Percentiles rank a stretch among this genome's conserved stretches.
These are phyloP conservation scores for Bipolaris gigantea DNA, from an alignment of 2,329 filamentous ascomycete genomes.

Conservation along the genomic window DNA sequence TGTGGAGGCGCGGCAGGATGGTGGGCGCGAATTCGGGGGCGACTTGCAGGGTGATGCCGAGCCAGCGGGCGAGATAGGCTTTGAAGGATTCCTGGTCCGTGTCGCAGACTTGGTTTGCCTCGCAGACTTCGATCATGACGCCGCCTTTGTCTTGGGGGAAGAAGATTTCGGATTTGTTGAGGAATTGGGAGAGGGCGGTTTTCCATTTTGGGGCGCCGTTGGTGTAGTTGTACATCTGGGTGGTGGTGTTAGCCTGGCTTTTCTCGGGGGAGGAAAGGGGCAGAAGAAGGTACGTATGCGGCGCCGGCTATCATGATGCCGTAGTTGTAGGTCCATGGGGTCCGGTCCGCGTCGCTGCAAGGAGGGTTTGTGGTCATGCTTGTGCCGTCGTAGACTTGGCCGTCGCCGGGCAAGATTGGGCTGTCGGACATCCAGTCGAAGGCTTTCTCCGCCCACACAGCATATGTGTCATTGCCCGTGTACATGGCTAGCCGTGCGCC, in stretches of 20 bases:
- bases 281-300: slow-evolving; percentile 29
- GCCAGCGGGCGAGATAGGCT: slow-evolving; percentile 52
- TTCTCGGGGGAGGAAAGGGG: background rate
- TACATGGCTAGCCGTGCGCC: slow-evolving; percentile 44
- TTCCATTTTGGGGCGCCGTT: slow-evolving; percentile 42
- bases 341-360: slow-evolving; percentile 35
- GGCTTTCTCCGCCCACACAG: slow-evolving; percentile 39
- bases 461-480: slow-evolving; percentile 43
- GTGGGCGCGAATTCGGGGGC: slow-evolving; percentile 58
- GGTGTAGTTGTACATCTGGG: slow-evolving; percentile 46
- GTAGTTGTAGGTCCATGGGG: slow-evolving; percentile 45
- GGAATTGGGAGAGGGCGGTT: slow-evolving; percentile 32
- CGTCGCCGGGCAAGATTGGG: slow-evolving; percentile 29
- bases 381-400: slow-evolving; percentile 36
- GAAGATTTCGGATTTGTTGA: slow-evolving; percentile 43
- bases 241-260: background rate
- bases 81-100: slow-evolving; percentile 51
- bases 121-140: slow-evolving; percentile 51
- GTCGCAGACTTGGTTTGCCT: slow-evolving; percentile 47
- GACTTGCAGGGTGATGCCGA: slow-evolving; percentile 59
- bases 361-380: slow-evolving; percentile 20
- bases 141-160: slow-evolving; percentile 40
- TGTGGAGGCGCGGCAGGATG: slow-evolving; percentile 57
- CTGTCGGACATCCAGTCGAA: slow-evolving; percentile 42
- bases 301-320: slow-evolving; percentile 41